Evolutionary conservation across 176 grass and related monocot genomes (phyloP).

Genomic region (Leersia perrieri): DNA sequence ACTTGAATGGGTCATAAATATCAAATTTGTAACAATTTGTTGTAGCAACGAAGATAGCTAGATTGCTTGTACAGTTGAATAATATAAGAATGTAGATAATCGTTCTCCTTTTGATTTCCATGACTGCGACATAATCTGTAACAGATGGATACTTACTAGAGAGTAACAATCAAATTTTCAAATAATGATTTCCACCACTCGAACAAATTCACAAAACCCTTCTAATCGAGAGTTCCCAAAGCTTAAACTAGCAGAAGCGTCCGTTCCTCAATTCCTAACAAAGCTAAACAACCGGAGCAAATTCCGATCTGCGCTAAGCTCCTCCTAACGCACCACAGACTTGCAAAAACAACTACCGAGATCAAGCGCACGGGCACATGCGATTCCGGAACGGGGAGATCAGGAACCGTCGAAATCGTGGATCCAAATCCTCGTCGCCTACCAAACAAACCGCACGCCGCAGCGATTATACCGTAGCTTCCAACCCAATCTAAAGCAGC

Average conservation of each 20-base stretch:
- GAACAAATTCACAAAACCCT: background rate
- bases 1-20: background rate
- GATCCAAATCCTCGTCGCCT: constrained; percentile 31
- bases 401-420: background rate
- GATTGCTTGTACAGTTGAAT: background rate
- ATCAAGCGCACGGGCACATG: background rate
- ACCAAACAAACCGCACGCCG: background rate
- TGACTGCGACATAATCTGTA: background rate
- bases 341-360: background rate
- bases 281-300: background rate
- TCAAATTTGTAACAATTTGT: background rate
- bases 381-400: background rate
- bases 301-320: constrained; percentile 33
- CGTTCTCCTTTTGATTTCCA: background rate
- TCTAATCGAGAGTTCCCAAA: background rate
- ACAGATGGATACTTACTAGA: background rate
- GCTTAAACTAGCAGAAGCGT: background rate
- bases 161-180: background rate
- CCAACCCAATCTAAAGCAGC: background rate
- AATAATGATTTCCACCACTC: background rate
- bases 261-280: background rate
- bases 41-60: background rate
- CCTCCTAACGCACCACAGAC: background rate
- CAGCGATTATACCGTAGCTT: background rate
- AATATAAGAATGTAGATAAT: background rate